phyloP scores from a whole-genome alignment of 352 stramenopile species.

The Detonula confervacea region DNA sequence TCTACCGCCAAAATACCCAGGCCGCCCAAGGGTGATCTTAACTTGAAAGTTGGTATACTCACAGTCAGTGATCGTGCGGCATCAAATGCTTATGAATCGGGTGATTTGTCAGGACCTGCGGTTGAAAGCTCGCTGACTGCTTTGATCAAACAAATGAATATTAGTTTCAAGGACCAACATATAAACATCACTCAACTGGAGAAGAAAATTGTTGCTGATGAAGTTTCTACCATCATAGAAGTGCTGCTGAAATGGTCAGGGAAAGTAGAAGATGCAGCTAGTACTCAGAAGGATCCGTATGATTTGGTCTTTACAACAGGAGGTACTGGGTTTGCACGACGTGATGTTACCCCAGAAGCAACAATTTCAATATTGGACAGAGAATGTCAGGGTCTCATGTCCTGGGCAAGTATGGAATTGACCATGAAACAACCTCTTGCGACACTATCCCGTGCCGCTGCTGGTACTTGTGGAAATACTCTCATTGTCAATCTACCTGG shows the following conservation, averaged over 20 bases:
- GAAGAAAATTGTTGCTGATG: constrained; percentile 80
- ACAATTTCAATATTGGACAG: constrained; percentile 77
- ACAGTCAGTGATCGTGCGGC: constrained; percentile 86
- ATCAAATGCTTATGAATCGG: constrained; percentile 75
- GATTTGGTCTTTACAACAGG: constrained; percentile 87
- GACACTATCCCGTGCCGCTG: constrained; percentile 71
- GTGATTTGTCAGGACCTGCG: constrained; percentile 84
- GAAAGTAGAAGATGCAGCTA: constrained; percentile 12
- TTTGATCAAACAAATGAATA: constrained; percentile 38
- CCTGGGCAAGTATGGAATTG: constrained; percentile 72
- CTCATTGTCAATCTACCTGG: constrained; percentile 81
- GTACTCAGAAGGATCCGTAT: constrained; percentile 15
- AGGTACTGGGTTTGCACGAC: constrained; percentile 82
- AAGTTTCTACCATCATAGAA: constrained; percentile 70
- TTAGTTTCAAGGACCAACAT: constrained; percentile 29
- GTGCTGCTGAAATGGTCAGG: constrained; percentile 63
- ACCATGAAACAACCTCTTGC: constrained; percentile 67
- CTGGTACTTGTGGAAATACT: constrained; percentile 63
- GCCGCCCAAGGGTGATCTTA: constrained; percentile 43
- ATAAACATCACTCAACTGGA: constrained; percentile 32
- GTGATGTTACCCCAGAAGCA: constrained; percentile 88
- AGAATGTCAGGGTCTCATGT: constrained; percentile 75
- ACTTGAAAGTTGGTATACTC: constrained; percentile 76
- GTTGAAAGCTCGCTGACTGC: constrained; percentile 58
- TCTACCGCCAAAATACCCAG: constrained; percentile 35